phyloP scores from a whole-genome alignment of 2,329 filamentous ascomycete species.

The Akanthomyces uredinophilus region DNA sequence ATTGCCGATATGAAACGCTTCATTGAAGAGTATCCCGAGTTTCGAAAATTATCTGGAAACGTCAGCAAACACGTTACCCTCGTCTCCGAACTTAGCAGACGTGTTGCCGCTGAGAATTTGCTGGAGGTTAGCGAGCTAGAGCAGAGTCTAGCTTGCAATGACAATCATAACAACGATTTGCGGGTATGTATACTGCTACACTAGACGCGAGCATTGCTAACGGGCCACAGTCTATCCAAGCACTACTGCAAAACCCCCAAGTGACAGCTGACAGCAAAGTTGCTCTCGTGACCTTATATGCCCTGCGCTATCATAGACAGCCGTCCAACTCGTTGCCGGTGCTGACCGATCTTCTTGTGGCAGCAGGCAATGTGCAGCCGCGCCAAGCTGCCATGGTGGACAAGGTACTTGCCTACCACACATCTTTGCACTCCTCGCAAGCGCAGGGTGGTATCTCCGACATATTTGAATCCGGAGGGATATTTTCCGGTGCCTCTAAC shows the following conservation, averaged over 20 bases:
- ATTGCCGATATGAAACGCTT: conserved; percentile 99
- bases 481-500: conserved; percentile 82
- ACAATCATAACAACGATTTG: conserved; percentile 87
- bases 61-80: conserved; percentile 98
- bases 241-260: conserved; percentile 72
- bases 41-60: conserved; percentile 92
- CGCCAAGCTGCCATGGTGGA: conserved; percentile 73
- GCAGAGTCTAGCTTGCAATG: conserved; percentile 93
- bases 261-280: conserved; percentile 82
- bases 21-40: conserved; percentile 97
- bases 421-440: conserved; percentile 75
- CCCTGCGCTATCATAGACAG: conserved; percentile 83
- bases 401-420: conserved; percentile 79
- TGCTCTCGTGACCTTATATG: conserved; percentile 87
- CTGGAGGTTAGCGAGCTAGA: conserved; percentile 97
- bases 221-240: conserved; percentile 65
- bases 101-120: conserved; percentile 78
- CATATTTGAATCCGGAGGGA: conserved; percentile 84
- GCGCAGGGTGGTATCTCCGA: conserved; percentile 78
- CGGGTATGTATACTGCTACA: conserved; percentile 52
- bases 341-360: conserved; percentile 78
- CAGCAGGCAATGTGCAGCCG: conserved; percentile 74
- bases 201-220: background rate
- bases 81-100: conserved; percentile 85
- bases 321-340: conserved; percentile 78